Percentiles rank a stretch among this genome's conserved stretches.
phyloP scores from a whole-genome alignment of 2,329 filamentous ascomycete species.

The Berkeleyomyces basicola region DNA sequence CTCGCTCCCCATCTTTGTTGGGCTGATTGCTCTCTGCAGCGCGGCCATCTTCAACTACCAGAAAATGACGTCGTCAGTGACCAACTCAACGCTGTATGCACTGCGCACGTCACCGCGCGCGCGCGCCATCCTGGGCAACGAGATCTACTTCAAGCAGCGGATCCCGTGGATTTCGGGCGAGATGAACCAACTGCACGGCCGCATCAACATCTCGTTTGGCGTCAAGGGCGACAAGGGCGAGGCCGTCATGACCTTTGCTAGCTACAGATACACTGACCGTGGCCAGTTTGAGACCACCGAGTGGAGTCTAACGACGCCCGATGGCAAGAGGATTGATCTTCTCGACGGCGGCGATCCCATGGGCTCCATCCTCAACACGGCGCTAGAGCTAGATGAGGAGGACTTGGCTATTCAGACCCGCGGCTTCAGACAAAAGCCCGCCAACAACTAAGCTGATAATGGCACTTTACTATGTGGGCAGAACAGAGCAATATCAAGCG shows the following conservation, averaged over 20 bases:
- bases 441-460: background rate
- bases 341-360: slow-evolving; percentile 60
- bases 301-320: slow-evolving; percentile 64
- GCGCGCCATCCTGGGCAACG: slow-evolving; percentile 65
- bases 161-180: slow-evolving; percentile 74
- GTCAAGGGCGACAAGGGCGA: slow-evolving; percentile 61
- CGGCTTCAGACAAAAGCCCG: slow-evolving; percentile 34
- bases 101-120: slow-evolving; percentile 65
- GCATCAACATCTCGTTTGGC: slow-evolving; percentile 72
- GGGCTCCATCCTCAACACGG: slow-evolving; percentile 29
- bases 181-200: slow-evolving; percentile 86
- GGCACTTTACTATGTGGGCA: too few species aligned
- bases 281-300: slow-evolving; percentile 69
- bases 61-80: slow-evolving; percentile 71
- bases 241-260: slow-evolving; percentile 68
- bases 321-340: slow-evolving; percentile 49
- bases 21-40: slow-evolving; percentile 51
- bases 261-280: slow-evolving; percentile 44
- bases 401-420: slow-evolving; percentile 26
- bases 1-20: slow-evolving; percentile 66
- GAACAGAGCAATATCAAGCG: too few species aligned
- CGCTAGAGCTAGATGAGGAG: slow-evolving; percentile 22
- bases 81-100: slow-evolving; percentile 81
- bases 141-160: slow-evolving; percentile 63
- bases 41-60: slow-evolving; percentile 99